phyloP scores from a whole-genome alignment of 2,329 filamentous ascomycete species.

The Daldinia sp. region DNA sequence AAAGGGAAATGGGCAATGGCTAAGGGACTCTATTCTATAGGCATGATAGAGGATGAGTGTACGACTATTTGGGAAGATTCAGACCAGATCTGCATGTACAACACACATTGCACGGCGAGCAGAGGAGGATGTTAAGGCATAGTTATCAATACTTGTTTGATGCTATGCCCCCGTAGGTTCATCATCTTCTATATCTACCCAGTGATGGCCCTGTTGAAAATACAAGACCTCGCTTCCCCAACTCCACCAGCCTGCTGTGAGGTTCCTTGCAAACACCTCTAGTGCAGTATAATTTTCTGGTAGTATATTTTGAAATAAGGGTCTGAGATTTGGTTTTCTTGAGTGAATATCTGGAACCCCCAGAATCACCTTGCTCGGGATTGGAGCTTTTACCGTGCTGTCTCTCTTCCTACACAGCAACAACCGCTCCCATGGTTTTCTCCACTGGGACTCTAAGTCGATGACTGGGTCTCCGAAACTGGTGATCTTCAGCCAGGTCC shows the following conservation, averaged over 20 bases:
- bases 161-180: constrained; percentile 29
- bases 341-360: constrained; percentile 83
- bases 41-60: constrained; percentile 28
- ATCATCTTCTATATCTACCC: constrained; percentile 52
- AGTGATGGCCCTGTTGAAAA: constrained; percentile 72
- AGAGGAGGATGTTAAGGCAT: background rate
- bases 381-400: constrained; percentile 47
- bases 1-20: background rate
- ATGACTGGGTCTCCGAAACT: constrained; percentile 72
- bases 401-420: constrained; percentile 67
- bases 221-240: constrained; percentile 81
- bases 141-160: background rate
- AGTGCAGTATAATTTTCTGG: constrained; percentile 66
- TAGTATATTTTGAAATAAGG: constrained; percentile 68
- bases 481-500: constrained; percentile 84
- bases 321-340: constrained; percentile 78
- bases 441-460: constrained; percentile 69
- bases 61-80: constrained; percentile 18
- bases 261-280: constrained; percentile 82
- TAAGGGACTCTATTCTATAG: constrained; percentile 18
- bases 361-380: constrained; percentile 70
- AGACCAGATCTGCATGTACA: constrained; percentile 40
- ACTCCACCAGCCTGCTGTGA: constrained; percentile 81
- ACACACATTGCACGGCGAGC: constrained; percentile 26
- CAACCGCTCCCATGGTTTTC: constrained; percentile 82